Evolutionary conservation across 2,329 filamentous ascomycete species (phyloP).

Genomic region (Amauroascus verrucosus): DNA sequence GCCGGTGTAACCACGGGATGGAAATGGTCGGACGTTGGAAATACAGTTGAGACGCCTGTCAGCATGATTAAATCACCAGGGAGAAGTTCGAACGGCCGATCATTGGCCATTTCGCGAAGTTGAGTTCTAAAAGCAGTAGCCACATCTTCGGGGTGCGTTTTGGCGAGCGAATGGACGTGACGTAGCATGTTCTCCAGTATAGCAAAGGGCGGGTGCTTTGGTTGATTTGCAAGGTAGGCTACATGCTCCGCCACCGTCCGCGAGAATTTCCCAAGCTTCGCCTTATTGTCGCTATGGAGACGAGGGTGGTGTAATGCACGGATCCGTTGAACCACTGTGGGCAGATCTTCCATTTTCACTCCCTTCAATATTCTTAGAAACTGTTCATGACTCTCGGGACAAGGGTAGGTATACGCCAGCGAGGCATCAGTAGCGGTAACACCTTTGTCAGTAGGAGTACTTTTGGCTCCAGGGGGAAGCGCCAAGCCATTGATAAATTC

Average conservation of each 20-base stretch:
- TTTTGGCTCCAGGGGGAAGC: slow-evolving; percentile 34
- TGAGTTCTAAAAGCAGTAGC: slow-evolving; percentile 67
- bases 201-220: slow-evolving; percentile 48
- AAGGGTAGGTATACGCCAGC: slow-evolving; percentile 75
- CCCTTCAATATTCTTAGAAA: slow-evolving; percentile 55
- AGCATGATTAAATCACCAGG: slow-evolving; percentile 73
- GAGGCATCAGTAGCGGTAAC: slow-evolving; percentile 20
- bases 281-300: slow-evolving; percentile 73
- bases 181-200: slow-evolving; percentile 71
- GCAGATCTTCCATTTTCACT: slow-evolving; percentile 55
- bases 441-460: slow-evolving; percentile 24
- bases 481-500: slow-evolving; percentile 64
- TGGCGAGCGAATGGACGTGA: slow-evolving; percentile 85
- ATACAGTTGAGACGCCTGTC: slow-evolving; percentile 72
- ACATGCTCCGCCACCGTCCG: slow-evolving; percentile 45
- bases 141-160: slow-evolving; percentile 70
- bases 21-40: slow-evolving; percentile 94
- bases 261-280: slow-evolving; percentile 54
- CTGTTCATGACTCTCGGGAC: slow-evolving; percentile 67
- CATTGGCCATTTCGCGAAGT: slow-evolving; percentile 47
- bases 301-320: slow-evolving; percentile 87
- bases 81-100: slow-evolving; percentile 42
- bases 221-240: slow-evolving; percentile 45
- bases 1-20: slow-evolving; percentile 89
- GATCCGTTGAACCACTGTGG: slow-evolving; percentile 76